Conservation (phyloP, 768 basidiomycete genomes). For the Butyriboletus loyo region DNA sequence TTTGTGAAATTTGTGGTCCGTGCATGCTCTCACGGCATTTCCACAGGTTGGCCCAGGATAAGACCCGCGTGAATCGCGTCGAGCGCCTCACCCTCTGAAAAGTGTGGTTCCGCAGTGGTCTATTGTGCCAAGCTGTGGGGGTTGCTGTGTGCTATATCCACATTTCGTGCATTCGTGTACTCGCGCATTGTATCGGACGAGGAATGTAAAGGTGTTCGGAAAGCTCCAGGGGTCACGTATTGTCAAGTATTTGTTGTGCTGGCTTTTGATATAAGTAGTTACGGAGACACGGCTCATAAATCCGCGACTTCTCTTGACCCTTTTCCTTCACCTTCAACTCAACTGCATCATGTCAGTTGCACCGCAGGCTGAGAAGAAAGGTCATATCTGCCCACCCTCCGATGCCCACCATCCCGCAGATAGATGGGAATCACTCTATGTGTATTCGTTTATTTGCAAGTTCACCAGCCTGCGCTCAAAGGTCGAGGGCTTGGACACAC, state of each 20-base stretch:
- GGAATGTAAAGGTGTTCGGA: conserved; percentile 26
- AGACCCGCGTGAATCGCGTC: conserved; percentile 37
- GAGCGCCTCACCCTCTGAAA: conserved; percentile 18
- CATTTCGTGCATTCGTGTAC: conserved; percentile 21
- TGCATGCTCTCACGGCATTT: conserved; percentile 27
- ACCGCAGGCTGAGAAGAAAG: conserved; percentile 43
- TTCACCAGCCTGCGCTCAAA: conserved; percentile 75
- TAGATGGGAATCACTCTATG: conserved; percentile 85
- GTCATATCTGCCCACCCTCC: conserved; percentile 53
- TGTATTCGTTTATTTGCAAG: conserved; percentile 82
- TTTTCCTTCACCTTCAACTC: conserved; percentile 33
- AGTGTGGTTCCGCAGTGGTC: conserved; percentile 7
- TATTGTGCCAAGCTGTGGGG: conserved; percentile 17
- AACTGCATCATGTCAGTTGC: conserved; percentile 38
- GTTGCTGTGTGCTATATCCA: conserved; percentile 16
- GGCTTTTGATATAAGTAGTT: conserved; percentile 37
- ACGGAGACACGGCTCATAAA: conserved; percentile 33
- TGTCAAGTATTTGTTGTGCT: conserved; percentile 35
- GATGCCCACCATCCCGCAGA: conserved; percentile 70
- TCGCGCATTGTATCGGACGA: conserved; percentile 12
- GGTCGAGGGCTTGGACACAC: conserved; percentile 73
- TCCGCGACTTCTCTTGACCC: conserved; percentile 35
- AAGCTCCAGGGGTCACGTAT: conserved; percentile 28
- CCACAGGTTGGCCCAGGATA: conserved; percentile 83
- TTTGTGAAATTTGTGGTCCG: conserved; percentile 23